Evolutionary conservation across 1,139 yeast species (phyloP).

Genomic region (Pichia sp.): DNA sequence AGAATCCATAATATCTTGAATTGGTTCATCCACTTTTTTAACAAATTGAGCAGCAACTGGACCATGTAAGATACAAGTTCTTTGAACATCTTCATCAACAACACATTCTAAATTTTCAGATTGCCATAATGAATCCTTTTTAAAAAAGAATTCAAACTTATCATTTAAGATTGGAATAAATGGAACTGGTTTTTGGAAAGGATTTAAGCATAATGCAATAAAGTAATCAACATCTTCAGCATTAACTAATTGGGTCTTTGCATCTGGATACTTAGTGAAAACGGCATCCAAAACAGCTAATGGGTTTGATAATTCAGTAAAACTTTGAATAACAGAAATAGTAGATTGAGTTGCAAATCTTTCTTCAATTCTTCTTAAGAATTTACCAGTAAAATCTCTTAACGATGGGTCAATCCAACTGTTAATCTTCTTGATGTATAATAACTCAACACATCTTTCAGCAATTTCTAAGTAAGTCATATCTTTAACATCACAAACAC

Average conservation of each 20-base stretch:
- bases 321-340: conserved; percentile 69
- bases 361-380: conserved; percentile 91
- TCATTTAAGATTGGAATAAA: conserved; percentile 93
- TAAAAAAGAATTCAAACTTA: conserved; percentile 91
- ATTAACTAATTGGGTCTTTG: conserved; percentile 75
- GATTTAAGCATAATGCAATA: conserved; percentile 75
- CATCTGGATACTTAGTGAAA: conserved; percentile 63
- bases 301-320: conserved; percentile 63
- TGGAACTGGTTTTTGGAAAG: conserved; percentile 94
- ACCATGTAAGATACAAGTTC: conserved; percentile 97
- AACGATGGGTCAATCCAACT: conserved; percentile 87
- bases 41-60: conserved; percentile 97
- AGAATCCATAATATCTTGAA: conserved; percentile 78
- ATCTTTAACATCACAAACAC: conserved; percentile 87
- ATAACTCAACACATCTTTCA: conserved; percentile 76
- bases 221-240: conserved; percentile 96
- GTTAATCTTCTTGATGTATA: conserved; percentile 72
- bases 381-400: conserved; percentile 82
- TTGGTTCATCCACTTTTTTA: conserved; percentile 82
- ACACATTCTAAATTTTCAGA: conserved; percentile 96
- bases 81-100: conserved; percentile 91
- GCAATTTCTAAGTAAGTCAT: conserved; percentile 96
- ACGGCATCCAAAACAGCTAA: conserved; percentile 51
- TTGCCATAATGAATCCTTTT: conserved; percentile 99
- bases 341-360: conserved; percentile 64